Conservation (phyloP, 176 grass and related monocot genomes). For the Guadua angustifolia region DNA sequence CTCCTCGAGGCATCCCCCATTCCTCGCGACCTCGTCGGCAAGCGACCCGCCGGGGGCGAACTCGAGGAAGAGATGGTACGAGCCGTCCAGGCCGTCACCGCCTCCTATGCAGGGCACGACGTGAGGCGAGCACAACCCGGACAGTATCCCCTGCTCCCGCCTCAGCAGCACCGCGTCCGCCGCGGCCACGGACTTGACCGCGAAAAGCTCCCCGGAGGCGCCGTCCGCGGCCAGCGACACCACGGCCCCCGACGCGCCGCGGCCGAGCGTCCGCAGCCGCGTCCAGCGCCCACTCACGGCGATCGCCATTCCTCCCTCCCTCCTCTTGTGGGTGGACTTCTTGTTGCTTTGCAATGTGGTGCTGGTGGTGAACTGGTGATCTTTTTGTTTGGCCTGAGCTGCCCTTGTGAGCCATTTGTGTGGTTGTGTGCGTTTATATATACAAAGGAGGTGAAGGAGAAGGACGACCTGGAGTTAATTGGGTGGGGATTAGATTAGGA, state of each 20-base stretch:
- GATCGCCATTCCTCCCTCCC: constrained; percentile 16
- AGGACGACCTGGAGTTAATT: constrained; percentile 26
- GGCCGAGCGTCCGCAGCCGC: constrained; percentile 53
- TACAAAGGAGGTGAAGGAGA: neutral
- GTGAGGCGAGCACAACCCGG: constrained; percentile 52
- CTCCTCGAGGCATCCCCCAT: constrained; percentile 61
- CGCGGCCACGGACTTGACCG: constrained; percentile 54
- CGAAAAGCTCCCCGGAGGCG: constrained; percentile 64
- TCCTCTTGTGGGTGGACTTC: neutral
- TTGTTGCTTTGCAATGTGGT: neutral
- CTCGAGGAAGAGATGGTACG: constrained; percentile 60
- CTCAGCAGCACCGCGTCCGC: constrained; percentile 36
- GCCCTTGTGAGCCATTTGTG: neutral
- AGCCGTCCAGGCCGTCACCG: neutral
- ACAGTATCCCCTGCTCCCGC: constrained; percentile 55
- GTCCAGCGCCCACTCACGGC: constrained; percentile 45
- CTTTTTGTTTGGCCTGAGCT: constrained; percentile 36
- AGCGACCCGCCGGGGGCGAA: constrained; percentile 80
- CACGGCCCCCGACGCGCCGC: constrained; percentile 66
- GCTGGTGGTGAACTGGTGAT: neutral
- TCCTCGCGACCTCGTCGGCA: constrained; percentile 60
- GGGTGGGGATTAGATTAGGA: constrained; percentile 44
- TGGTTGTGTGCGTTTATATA: constrained; percentile 52
- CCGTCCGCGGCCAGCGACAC: constrained; percentile 56
- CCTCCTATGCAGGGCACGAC: constrained; percentile 69